Conservation (phyloP, 1,284 basidiomycete species). For the Singerocomus rubriflavus region DNA sequence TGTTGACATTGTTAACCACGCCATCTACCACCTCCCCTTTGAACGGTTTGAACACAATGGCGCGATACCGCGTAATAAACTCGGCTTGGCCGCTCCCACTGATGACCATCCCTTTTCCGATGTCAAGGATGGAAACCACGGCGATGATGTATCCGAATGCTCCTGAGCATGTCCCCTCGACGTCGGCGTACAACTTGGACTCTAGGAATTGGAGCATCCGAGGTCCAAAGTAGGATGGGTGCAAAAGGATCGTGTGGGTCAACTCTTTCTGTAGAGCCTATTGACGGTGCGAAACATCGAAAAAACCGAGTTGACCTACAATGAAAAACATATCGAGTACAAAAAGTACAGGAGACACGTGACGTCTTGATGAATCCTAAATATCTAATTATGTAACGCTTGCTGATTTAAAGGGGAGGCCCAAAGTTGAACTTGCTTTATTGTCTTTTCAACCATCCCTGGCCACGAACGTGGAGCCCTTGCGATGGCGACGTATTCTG, state of each 20-base stretch:
- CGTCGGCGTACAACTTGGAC: constrained; percentile 92
- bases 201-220: constrained; percentile 92
- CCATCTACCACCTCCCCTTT: constrained; percentile 99
- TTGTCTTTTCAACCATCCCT: background rate
- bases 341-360: constrained; percentile 6
- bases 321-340: constrained; percentile 68
- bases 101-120: constrained; percentile 88
- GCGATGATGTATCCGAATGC: constrained; percentile 98
- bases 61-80: constrained; percentile 87
- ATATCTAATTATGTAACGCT: constrained; percentile 19
- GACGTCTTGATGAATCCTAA: background rate
- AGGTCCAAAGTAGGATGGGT: constrained; percentile 97
- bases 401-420: constrained; percentile 12
- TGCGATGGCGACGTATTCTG: constrained; percentile 49
- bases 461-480: background rate
- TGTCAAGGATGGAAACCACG: constrained; percentile 86
- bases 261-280: constrained; percentile 76
- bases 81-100: constrained; percentile 93
- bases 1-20: constrained; percentile 93
- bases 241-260: constrained; percentile 92
- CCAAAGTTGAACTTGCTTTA: constrained; percentile 17
- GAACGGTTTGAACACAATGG: constrained; percentile 97
- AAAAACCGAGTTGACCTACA: constrained; percentile 40
- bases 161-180: constrained; percentile 96
- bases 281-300: background rate